Conservation (phyloP, 441 rosid species). For the Euphorbia corollata region DNA sequence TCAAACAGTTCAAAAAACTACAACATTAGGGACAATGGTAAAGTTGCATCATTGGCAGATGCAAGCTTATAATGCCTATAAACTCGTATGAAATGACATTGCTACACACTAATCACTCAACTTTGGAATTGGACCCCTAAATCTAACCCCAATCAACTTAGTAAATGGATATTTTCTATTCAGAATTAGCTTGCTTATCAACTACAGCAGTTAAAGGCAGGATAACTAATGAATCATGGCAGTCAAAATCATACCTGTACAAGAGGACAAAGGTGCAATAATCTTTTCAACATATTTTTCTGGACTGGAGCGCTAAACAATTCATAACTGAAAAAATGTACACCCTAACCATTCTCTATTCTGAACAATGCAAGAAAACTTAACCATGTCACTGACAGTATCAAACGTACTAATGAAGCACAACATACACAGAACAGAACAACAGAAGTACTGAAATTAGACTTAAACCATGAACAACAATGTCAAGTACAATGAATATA, state of each 20-base stretch:
- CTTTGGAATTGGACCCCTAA: too few species aligned
- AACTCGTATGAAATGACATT: not conserved
- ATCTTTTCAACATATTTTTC: not conserved
- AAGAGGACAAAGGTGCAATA: not conserved
- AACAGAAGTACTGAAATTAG: not conserved
- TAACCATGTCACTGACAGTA: not conserved
- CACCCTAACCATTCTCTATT: not conserved
- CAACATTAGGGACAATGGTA: not conserved
- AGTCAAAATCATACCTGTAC: not conserved
- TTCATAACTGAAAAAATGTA: not conserved
- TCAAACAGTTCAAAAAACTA: too few species aligned
- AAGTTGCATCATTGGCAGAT: not conserved
- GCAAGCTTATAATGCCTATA: not conserved
- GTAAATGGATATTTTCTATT: too few species aligned
- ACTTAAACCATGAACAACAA: not conserved
- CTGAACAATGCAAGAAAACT: not conserved
- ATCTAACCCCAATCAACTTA: too few species aligned
- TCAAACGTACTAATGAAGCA: not conserved
- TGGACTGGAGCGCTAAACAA: not conserved
- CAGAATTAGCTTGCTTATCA: not conserved
- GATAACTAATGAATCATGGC: not conserved
- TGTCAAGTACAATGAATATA: not conserved
- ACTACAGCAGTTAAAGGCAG: not conserved
- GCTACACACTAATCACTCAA: too few species aligned
- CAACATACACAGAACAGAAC: not conserved